Base-by-base conservation (phyloP, 2,329 filamentous ascomycete species). In the Calonectria fujianensis region DNA sequence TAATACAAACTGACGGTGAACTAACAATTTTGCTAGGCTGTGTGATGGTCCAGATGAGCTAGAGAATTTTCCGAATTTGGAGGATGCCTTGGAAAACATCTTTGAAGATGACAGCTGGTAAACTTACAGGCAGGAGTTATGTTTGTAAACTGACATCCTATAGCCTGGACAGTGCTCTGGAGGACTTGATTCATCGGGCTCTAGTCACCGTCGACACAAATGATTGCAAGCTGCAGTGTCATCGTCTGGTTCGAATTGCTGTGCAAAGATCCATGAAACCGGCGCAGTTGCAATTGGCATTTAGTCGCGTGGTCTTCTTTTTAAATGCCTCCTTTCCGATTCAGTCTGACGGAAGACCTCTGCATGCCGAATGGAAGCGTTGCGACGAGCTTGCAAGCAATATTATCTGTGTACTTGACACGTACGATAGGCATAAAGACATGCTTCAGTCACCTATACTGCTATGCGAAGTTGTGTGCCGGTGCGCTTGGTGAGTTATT, bases 361-460 rank as follows among this genome's bases (percentile, higher is more conserved):
- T 65, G 18, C 61, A 65, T n/a, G 41, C 39, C 16, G 39, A 65
- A 48, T 65, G 61, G 61, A 50, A 50, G 61, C 27, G 41, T 32
- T 65, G 61, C 11, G 41, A 65, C 8, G 41, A 65, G 29, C 61
- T 65, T 10, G 39, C 61, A 14, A 18, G 18, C 61, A 32, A 13
- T 41, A 48, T 65, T 10, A 4, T 65, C 24, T n/a, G 29, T 35
- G 61, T 27, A n/a, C 61, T 65, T 32, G 61, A 65, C 11, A 20
- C 16, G 6, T 65, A 65, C 13, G 61, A 65, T 8, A 16, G 39
- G 13, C 20, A 31, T 11, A 6, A 24, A 50, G 39, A 50, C 61
- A 35, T 9, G 7, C 13, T 65, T 20, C 39, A 31, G 18, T 41
- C 61, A 18, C 61, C 61, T 11, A 65, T 65, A 65, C 3, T 65